phyloP scores from a whole-genome alignment of 768 basidiomycete genomes.

The Russula emetica region DNA sequence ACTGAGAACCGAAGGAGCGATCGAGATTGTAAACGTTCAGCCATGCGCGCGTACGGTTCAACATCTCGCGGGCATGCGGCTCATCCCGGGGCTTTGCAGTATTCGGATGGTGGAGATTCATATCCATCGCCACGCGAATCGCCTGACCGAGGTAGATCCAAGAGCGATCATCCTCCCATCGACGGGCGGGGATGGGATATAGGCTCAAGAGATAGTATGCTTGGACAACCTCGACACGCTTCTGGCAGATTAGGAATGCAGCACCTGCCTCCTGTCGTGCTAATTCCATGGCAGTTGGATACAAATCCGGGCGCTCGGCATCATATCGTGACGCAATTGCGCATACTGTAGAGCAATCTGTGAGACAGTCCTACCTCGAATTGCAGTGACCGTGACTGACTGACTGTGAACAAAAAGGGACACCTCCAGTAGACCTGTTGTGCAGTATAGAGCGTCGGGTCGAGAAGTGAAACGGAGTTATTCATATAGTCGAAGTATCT shows the following conservation, averaged over 20 bases:
- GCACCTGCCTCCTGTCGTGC: conserved; percentile 73
- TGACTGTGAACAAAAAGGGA: conserved; percentile 89
- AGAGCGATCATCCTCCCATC: conserved; percentile 87
- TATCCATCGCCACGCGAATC: conserved; percentile 81
- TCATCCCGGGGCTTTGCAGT: conserved; percentile 73
- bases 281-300: conserved; percentile 63
- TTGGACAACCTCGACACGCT: conserved; percentile 80
- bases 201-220: conserved; percentile 78
- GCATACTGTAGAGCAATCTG: conserved; percentile 51
- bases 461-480: conserved; percentile 73
- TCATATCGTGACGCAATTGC: conserved; percentile 82
- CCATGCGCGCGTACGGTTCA: conserved; percentile 89
- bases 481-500: conserved; percentile 67
- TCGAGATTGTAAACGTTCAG: conserved; percentile 89
- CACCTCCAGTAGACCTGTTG: conserved; percentile 77
- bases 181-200: conserved; percentile 65
- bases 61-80: conserved; percentile 77
- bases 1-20: conserved; percentile 84
- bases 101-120: conserved; percentile 81
- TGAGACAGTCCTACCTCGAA: background rate
- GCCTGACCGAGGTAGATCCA: conserved; percentile 89
- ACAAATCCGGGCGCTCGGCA: conserved; percentile 63
- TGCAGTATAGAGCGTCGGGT: conserved; percentile 80
- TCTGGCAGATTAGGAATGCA: conserved; percentile 67
- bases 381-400: conserved; percentile 45